These are phyloP conservation scores for Fonsecaea nubica DNA, from an alignment of 2,329 filamentous ascomycete species.

Conservation along the genomic window DNA sequence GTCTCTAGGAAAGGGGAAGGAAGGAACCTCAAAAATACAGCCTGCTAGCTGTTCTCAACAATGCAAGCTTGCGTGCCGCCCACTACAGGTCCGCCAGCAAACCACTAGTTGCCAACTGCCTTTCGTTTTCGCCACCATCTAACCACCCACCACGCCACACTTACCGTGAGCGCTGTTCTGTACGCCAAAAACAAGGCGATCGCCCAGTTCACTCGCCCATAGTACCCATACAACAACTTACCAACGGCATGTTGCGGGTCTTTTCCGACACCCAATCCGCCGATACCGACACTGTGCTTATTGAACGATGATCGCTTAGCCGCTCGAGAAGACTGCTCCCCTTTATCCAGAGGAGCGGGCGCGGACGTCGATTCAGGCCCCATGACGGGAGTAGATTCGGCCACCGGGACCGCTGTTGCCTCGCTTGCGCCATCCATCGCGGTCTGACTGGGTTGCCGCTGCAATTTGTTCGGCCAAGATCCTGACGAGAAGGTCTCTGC, in stretches of 20 bases:
- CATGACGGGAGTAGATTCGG: conserved; percentile 29
- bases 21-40: neutral
- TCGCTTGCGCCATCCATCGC: conserved; percentile 44
- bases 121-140: conserved; percentile 32
- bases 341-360: conserved; percentile 7
- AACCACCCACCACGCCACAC: conserved; percentile 31
- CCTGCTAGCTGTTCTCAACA: neutral
- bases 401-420: conserved; percentile 30
- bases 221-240: conserved; percentile 54
- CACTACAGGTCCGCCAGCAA: neutral
- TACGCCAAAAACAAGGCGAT: conserved; percentile 51
- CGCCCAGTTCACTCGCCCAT: conserved; percentile 49
- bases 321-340: conserved; percentile 22
- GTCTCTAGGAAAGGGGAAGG: neutral
- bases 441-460: conserved; percentile 44
- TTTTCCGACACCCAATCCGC: conserved; percentile 47
- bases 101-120: conserved; percentile 5
- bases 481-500: conserved; percentile 45
- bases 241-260: conserved; percentile 49
- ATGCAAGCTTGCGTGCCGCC: neutral
- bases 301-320: conserved; percentile 37
- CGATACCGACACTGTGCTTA: conserved; percentile 49
- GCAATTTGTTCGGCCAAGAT: conserved; percentile 42
- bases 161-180: conserved; percentile 43
- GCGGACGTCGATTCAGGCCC: conserved; percentile 12